These are phyloP conservation scores for Chytriomyces confervae DNA, from an alignment of 192 early-diverging fungal genomes.

Conservation along the genomic window DNA sequence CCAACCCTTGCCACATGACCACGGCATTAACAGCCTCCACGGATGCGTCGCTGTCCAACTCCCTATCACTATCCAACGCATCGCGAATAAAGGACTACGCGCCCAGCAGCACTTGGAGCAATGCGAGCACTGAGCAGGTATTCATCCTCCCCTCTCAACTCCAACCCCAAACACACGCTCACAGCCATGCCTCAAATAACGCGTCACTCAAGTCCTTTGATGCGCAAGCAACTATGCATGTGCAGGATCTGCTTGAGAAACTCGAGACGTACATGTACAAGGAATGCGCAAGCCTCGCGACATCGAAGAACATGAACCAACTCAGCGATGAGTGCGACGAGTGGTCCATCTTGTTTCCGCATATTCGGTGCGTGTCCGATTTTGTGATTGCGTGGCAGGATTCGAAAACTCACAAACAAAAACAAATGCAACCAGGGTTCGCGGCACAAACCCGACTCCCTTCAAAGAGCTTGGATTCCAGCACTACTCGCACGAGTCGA, in stretches of 20 bases:
- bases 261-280: conserved; percentile 47
- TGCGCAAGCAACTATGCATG: conserved; percentile 43
- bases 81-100: background rate
- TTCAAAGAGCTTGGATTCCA: conserved; percentile 8
- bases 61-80: too few species aligned
- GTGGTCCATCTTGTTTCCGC: conserved; percentile 49
- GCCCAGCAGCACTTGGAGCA: conserved; percentile 3
- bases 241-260: conserved; percentile 44
- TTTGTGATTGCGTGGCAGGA: background rate
- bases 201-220: conserved; percentile 39
- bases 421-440: conserved; percentile 1
- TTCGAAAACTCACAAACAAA: background rate
- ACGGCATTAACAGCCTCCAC: background rate
- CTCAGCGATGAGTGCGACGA: conserved; percentile 47
- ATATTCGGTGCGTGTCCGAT: conserved; percentile 37
- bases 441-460: background rate
- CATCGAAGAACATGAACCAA: background rate
- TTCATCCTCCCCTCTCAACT: background rate
- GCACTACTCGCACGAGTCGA: background rate
- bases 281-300: conserved; percentile 32
- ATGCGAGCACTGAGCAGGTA: background rate
- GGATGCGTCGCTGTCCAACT: background rate
- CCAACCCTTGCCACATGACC: background rate
- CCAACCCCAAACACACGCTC: background rate
- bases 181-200: background rate